Base-by-base conservation (phyloP, 2,329 filamentous ascomycete species). In the Monosporascus sp. region DNA sequence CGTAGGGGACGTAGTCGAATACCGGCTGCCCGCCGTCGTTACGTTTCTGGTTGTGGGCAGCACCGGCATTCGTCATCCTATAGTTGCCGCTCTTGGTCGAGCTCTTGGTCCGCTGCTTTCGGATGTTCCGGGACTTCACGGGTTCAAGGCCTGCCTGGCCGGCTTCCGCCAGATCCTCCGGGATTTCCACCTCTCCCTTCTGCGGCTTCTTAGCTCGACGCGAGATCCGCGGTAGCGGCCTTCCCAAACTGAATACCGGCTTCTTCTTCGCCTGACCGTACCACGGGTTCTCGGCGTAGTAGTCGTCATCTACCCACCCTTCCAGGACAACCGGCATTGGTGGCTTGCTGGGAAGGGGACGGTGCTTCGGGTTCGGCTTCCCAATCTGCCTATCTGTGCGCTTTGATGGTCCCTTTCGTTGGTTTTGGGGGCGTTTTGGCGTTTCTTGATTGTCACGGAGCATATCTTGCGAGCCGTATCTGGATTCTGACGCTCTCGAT, bases 231-330 rank as follows among this genome's bases (percentile, higher is more conserved):
- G 62, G 62, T 6, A 65, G 48, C 9, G 62, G 61, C 39, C 51
- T 50, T 2, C 60, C 62, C n/a, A 65, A 46, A 47, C 62, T 64
- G 51, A 62, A 65, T 14, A 62, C 47, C 9, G 58, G 60, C 46
- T 59, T 60, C 18, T 52, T 48, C 14, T 52, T 55, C 6, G 37
- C 42, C 31, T 60, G 52, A 9, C 54, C 56, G 44, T 64, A 53
- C 62, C 61, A 65, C 1, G 62, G 62, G 49, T 65, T 65, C 7
- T 53, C 49, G 11, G 58, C 53, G n/a, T 55, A 55, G 34, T 64
- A 62, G 11, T 54, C 58, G 1, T 58, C 53, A 27, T 61, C 59
- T 14, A 61, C 50, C 59, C 59, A 61, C 1, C 42, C 49, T 27
- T 34, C 39, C 39, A 46, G 22, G 15, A 27, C 22, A 3, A n/a